phyloP scores from a whole-genome alignment of 2,329 filamentous ascomycete species.

The Fusarium sp. region DNA sequence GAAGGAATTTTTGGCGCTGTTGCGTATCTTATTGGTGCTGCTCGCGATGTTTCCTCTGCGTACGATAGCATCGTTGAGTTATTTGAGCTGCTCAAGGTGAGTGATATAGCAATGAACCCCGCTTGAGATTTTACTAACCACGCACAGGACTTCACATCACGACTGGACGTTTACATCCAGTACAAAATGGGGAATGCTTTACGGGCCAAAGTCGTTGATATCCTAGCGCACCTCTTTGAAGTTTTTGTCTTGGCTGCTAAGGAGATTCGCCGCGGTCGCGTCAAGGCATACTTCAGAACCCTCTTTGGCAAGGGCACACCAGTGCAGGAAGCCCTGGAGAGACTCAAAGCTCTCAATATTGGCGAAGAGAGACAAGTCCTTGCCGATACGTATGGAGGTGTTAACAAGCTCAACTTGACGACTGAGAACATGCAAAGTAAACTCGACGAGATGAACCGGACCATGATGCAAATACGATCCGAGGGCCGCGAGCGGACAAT shows the following conservation, averaged over 20 bases:
- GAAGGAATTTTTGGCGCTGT: conserved; percentile 61
- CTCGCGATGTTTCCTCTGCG: conserved; percentile 60
- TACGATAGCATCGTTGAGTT: conserved; percentile 63
- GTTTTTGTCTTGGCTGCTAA: conserved; percentile 61
- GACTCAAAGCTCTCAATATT: conserved; percentile 58
- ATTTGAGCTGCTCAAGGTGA: conserved; percentile 58
- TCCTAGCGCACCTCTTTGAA: conserved; percentile 61
- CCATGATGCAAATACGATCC: conserved; percentile 53
- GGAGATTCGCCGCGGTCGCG: conserved; percentile 58
- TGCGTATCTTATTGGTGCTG: conserved; percentile 60
- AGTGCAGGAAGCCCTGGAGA: conserved; percentile 58
- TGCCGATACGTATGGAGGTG: conserved; percentile 60
- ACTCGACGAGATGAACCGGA: conserved; percentile 55
- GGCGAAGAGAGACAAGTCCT: conserved; percentile 61
- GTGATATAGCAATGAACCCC: conserved; percentile 30
- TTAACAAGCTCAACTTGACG: conserved; percentile 55
- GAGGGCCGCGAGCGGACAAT: conserved; percentile 55
- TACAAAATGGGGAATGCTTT: conserved; percentile 57
- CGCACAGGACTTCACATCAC: conserved; percentile 58
- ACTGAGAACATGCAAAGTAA: conserved; percentile 56
- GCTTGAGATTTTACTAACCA: conserved; percentile 17
- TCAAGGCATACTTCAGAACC: conserved; percentile 59
- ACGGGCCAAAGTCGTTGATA: conserved; percentile 57
- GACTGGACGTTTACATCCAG: conserved; percentile 59
- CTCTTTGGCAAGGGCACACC: conserved; percentile 59